These are phyloP conservation scores for Eucalyptus tenuipes DNA, from an alignment of 345 rosid genomes.

Conservation along the genomic window DNA sequence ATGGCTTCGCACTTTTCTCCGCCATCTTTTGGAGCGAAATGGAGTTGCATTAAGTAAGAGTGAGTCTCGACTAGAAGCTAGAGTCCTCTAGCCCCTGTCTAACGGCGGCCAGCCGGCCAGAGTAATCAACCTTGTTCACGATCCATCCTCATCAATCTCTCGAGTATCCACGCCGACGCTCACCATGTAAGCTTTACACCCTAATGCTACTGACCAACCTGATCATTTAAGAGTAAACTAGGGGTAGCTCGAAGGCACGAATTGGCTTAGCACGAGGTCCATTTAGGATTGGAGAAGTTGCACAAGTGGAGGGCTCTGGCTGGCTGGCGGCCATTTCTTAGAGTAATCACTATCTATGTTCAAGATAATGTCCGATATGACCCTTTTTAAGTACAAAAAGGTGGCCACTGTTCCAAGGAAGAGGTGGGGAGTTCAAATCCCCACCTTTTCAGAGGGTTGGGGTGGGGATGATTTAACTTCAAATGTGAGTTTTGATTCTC, in stretches of 20 bases:
- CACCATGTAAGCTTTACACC: not conserved
- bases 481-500: too few relatives aligned
- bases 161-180: not conserved
- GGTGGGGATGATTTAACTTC: too few relatives aligned
- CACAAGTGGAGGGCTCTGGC: not conserved
- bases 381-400: not conserved
- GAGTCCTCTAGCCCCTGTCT: not conserved
- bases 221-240: not conserved
- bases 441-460: fast-evolving
- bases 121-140: not conserved
- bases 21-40: not conserved
- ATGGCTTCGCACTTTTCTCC: not conserved
- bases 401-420: too few relatives aligned
- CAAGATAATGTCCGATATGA: fast-evolving
- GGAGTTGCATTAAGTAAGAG: not conserved
- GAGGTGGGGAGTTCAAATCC: fast-evolving
- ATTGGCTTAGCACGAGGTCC: not conserved
- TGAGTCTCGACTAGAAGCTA: not conserved
- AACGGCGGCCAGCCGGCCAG: not conserved
- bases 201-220: not conserved
- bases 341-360: not conserved
- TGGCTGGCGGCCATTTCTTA: not conserved
- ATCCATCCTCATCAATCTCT: not conserved
- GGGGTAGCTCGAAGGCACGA: not conserved
- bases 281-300: not conserved